Conservation (phyloP, 176 grass and related monocot species). For the Lolium rigidum region DNA sequence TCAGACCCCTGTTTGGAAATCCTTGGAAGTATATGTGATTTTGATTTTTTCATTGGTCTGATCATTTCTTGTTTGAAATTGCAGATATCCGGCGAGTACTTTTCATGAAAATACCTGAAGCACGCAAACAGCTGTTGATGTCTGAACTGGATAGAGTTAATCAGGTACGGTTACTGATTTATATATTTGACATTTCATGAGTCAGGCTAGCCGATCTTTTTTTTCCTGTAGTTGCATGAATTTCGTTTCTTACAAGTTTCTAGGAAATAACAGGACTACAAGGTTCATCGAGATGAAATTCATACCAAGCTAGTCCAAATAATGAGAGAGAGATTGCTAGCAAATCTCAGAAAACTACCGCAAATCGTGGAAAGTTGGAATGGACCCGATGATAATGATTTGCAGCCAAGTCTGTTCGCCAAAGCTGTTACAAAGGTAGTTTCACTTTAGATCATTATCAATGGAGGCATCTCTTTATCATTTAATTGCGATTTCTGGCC, state of each 20-base stretch:
- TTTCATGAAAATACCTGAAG: slow-evolving; percentile 92
- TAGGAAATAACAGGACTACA: slow-evolving; percentile 80
- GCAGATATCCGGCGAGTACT: slow-evolving; percentile 88
- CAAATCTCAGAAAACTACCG: slow-evolving; percentile 93
- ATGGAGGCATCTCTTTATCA: slow-evolving; percentile 20
- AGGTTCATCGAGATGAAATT: slow-evolving; percentile 97
- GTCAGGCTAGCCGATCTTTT: slow-evolving; percentile 11
- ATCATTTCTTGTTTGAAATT: slow-evolving; percentile 44
- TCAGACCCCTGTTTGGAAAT: background rate
- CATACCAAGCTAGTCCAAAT: slow-evolving; percentile 95
- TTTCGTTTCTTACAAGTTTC: slow-evolving; percentile 47
- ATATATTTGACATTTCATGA: slow-evolving; percentile 13
- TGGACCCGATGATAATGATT: slow-evolving; percentile 75
- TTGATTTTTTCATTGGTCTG: slow-evolving; percentile 10
- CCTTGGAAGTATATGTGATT: slow-evolving; percentile 13
- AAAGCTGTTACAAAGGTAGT: slow-evolving; percentile 92
- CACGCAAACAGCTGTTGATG: slow-evolving; percentile 74
- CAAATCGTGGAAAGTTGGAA: slow-evolving; percentile 92
- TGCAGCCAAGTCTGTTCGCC: slow-evolving; percentile 89
- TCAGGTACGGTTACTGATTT: slow-evolving; percentile 65
- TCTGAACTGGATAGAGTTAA: slow-evolving; percentile 93
- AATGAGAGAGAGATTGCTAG: slow-evolving; percentile 98
- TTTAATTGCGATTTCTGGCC: slow-evolving; percentile 23
- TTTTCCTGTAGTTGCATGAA: slow-evolving; percentile 15
- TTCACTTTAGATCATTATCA: slow-evolving; percentile 20